Evolutionary conservation across 2,329 filamentous ascomycete species (phyloP), one percentile per base, ranked within the genome.

Genomic region (Passalora sequoiae): DNA sequence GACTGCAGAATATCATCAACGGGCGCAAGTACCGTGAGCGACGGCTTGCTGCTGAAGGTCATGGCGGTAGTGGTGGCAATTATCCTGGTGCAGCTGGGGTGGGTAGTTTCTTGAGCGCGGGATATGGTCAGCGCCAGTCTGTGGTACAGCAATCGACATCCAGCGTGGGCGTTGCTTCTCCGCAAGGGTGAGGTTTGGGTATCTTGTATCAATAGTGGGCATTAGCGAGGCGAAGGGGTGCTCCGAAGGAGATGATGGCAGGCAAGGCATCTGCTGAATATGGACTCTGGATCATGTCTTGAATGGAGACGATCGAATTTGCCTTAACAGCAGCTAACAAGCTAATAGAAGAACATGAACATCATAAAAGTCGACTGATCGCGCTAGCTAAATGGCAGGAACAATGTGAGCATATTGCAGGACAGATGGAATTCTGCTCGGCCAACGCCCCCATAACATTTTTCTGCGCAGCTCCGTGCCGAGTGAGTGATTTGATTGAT

Each of bases 1-100:
- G 63, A 4, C 36, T 66, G 40, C 63, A 66, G 49, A 66, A 66
- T 25, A 66, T 66, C 38, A 66, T 66, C 53, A 66, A 66, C 40
- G 63, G 63, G n/a, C 55, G 63, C 8, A 66, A 66, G 53, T 66
- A 66, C 40, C 58, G 63, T 13, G 63, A 66, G 51, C 52, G 63
- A 7, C 49, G 63, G 28, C 49, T 66, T 12, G 61, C 61, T 3
- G 60, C 61, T 15, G 62, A 65, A 46, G 62, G 61, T 1, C 57
- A 61, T 24, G 57, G 58, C 6, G 60, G 60, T 3, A 58, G 54
- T 48, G 61, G 61, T 21, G 60, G 60, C 3, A 63, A 63, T 32
- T 63, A 63, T 47, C 58, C 60, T n/a, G 60, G 60, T 10, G 60
- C 60, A 7, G 43, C 54, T 10, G 60, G 60, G 4, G 55, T 54